phyloP scores from a whole-genome alignment of 805 yeast genomes.

The Candida nonsorbophila region DNA sequence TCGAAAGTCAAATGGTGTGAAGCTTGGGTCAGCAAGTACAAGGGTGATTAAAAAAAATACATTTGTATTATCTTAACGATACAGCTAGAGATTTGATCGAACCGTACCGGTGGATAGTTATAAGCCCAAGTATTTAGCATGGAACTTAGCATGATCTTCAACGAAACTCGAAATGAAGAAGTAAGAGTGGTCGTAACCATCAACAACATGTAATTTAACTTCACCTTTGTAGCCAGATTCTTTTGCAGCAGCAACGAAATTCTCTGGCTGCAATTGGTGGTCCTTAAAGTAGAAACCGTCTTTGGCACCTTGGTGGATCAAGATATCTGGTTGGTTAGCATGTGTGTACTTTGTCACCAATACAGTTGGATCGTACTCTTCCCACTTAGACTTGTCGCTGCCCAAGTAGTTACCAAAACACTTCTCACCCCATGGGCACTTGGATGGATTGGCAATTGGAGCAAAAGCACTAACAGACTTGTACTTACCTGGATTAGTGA shows the following conservation, averaged over 20 bases:
- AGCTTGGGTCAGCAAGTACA: conserved; percentile 48
- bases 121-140: conserved; percentile 59
- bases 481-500: conserved; percentile 68
- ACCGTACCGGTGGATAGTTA: conserved; percentile 1
- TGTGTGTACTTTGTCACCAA: conserved; percentile 56
- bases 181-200: conserved; percentile 89
- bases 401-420: conserved; percentile 79
- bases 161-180: conserved; percentile 78
- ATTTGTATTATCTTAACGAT: background rate
- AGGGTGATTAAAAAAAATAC: conserved; percentile 3
- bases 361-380: conserved; percentile 76
- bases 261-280: conserved; percentile 70
- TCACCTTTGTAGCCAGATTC: conserved; percentile 55
- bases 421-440: conserved; percentile 84
- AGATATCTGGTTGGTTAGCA: conserved; percentile 49
- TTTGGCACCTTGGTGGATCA: conserved; percentile 76
- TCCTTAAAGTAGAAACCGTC: conserved; percentile 66
- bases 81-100: no score
- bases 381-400: conserved; percentile 55
- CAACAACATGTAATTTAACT: conserved; percentile 57
- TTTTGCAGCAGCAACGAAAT: conserved; percentile 55
- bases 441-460: conserved; percentile 78
- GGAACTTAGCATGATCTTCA: conserved; percentile 79
- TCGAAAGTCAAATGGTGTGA: conserved; percentile 55
- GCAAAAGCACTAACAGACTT: conserved; percentile 85